A percentile compares a stretch with the other conserved stretches of the same genome.
phyloP scores from a whole-genome alignment of 163 green algal genomes.

The Scenedesmus sp. region DNA sequence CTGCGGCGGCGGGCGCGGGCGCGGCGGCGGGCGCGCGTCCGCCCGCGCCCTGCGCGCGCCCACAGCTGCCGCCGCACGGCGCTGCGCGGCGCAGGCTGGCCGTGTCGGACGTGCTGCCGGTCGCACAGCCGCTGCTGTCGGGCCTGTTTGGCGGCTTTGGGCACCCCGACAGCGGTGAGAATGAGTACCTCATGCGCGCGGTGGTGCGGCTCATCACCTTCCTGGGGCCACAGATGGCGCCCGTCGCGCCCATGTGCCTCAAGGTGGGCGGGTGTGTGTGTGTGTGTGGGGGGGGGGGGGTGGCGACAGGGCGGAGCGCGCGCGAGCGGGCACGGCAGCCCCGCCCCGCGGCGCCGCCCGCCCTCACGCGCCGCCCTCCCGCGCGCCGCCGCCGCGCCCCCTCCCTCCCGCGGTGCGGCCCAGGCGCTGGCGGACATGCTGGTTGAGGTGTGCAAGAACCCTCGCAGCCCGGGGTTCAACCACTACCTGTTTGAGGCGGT shows the following conservation, averaged over 20 bases:
- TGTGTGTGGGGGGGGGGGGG: too few relatives aligned
- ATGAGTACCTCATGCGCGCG: slow-evolving; percentile 96
- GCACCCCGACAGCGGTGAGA: slow-evolving; percentile 89
- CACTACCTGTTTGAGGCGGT: slow-evolving; percentile 98
- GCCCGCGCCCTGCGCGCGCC: too few relatives aligned
- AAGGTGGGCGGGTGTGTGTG: slow-evolving; percentile 58
- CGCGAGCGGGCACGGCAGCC: too few relatives aligned
- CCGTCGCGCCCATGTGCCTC: slow-evolving; percentile 74
- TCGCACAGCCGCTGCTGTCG: slow-evolving; percentile 72
- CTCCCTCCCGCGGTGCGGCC: too few relatives aligned
- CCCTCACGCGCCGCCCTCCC: too few relatives aligned
- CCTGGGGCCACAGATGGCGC: slow-evolving; percentile 65
- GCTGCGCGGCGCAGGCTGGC: slow-evolving; percentile 33
- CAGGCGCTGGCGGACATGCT: slow-evolving; percentile 44
- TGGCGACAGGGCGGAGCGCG: too few relatives aligned
- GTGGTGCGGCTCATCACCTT: slow-evolving; percentile 92
- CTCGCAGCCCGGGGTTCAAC: slow-evolving; percentile 94
- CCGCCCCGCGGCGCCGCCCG: too few relatives aligned
- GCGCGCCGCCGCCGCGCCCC: too few relatives aligned
- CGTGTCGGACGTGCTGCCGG: slow-evolving; percentile 21
- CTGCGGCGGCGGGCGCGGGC: too few relatives aligned
- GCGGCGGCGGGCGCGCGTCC: too few relatives aligned
- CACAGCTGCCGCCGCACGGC: not conserved
- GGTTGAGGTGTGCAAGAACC: slow-evolving; percentile 91
- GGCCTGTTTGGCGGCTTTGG: slow-evolving; percentile 87